Conservation (phyloP, 2,329 filamentous ascomycete genomes). For the Fusarium sp. region DNA sequence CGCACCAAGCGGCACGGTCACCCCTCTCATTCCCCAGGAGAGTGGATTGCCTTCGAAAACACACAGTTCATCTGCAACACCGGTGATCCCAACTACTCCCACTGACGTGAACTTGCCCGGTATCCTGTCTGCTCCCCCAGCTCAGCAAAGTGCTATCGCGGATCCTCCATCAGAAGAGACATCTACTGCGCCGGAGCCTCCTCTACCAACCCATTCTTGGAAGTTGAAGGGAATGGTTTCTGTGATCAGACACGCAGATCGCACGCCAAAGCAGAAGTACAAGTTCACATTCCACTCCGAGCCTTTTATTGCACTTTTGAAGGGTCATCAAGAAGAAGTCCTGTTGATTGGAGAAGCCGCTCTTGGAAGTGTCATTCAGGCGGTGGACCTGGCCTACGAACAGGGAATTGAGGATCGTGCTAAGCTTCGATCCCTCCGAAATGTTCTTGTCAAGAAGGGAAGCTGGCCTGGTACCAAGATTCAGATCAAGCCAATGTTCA, state of each 20-base stretch:
- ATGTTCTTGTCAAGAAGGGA: conserved; percentile 91
- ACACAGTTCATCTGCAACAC: conserved; percentile 53
- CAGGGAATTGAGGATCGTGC: conserved; percentile 84
- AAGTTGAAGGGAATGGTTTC: conserved; percentile 98
- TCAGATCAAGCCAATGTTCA: conserved; percentile 99
- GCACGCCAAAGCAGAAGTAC: conserved; percentile 98
- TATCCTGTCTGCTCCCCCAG: conserved; percentile 48
- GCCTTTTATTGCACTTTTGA: conserved; percentile 93
- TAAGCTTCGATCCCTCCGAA: conserved; percentile 87
- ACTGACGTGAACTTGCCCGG: conserved; percentile 47
- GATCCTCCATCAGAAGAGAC: conserved; percentile 46
- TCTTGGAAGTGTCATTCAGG: conserved; percentile 86
- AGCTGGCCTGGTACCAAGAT: conserved; percentile 97
- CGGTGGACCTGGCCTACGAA: conserved; percentile 82
- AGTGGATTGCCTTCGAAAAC: conserved; percentile 49
- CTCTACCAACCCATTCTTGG: conserved; percentile 91
- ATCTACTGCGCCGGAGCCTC: conserved; percentile 67
- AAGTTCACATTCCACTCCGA: conserved; percentile 99
- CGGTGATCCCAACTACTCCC: conserved; percentile 51
- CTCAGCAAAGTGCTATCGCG: conserved; percentile 50
- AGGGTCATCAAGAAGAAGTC: conserved; percentile 96
- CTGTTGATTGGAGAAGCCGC: conserved; percentile 92
- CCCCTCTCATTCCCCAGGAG: conserved; percentile 50
- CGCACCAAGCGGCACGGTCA: conserved; percentile 47
- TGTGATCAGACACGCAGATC: conserved; percentile 94